Evolutionary conservation across 345 rosid species (phyloP), one percentile per base, ranked within the genome.

Genomic region (Gossypium longicalyx): DNA sequence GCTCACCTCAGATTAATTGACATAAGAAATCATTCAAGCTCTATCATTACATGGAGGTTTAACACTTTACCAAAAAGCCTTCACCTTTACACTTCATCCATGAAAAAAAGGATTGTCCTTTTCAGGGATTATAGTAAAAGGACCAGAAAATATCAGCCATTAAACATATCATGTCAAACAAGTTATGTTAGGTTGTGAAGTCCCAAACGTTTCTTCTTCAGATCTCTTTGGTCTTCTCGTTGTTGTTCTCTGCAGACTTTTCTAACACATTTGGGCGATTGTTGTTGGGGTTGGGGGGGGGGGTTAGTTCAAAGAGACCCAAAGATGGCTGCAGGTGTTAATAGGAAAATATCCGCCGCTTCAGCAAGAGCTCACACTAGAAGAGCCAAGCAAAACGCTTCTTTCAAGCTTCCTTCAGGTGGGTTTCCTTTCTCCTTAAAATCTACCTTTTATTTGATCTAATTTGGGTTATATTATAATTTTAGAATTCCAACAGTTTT

Each of bases 331-430:
- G 88, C 77, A 41, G 85, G 83, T 51, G 73, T 38, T 34, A 85
- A 61, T 79, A 75, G 86, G 85, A 89, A 86, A 80, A 77, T 87
- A 54, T 83, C 93, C 9, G 88, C 90, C 1, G 88, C 90, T 15
- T 77, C 88, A 9, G 90, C 90, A 8, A 79, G 93, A 74, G 77
- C 85, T 74, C 89, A 84, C 79, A 87, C 93, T 27, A 77, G 93
- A 75, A 76, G 80, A 80, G 73, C 87, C n/a, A 78, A 70, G 79
- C 85, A 87, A 27, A 66, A 16, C 65, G 56, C 72, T 71, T 76
- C 79, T 44, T 73, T 66, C 67, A 70, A 75, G 61, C 84, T 82
- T 70, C 82, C 86, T 70, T 69, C 89, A 9, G 88, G 93, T 85
- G 38, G 72, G 62, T 78, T 74, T 75, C 38, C 9, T 22, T 67